phyloP scores from a whole-genome alignment of 2,329 filamentous ascomycete species.

The Didymosphaeria variabile region DNA sequence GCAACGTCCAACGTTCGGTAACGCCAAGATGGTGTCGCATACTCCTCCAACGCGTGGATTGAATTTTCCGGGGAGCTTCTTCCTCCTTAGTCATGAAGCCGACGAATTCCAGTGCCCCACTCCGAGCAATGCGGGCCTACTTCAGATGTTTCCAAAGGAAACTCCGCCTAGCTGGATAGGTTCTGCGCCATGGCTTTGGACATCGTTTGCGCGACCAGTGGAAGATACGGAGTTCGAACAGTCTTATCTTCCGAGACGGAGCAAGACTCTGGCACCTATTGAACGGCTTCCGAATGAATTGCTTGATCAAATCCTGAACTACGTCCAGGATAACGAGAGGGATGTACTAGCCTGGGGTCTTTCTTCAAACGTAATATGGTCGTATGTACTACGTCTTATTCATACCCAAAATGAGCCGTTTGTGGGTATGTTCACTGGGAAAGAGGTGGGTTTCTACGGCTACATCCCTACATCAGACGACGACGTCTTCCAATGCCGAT shows the following conservation, averaged over 20 bases:
- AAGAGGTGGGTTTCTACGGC: slow-evolving; percentile 18
- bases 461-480: slow-evolving; percentile 10
- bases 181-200: slow-evolving; percentile 16
- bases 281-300: slow-evolving; percentile 25
- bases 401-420: slow-evolving; percentile 11
- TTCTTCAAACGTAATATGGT: slow-evolving; percentile 20
- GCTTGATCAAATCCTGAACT: slow-evolving; percentile 20
- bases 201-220: slow-evolving; percentile 12
- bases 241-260: slow-evolving; percentile 7
- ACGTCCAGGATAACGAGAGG: slow-evolving; percentile 14
- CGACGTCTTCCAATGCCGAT: slow-evolving; percentile 7
- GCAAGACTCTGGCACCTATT: slow-evolving; percentile 3
- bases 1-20: background rate
- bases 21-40: background rate
- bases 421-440: slow-evolving; percentile 17
- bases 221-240: background rate
- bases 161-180: slow-evolving; percentile 9
- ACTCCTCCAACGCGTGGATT: background rate
- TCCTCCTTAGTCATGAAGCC: slow-evolving; percentile 10
- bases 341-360: slow-evolving; percentile 20
- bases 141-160: slow-evolving; percentile 11
- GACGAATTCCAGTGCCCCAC: slow-evolving; percentile 10
- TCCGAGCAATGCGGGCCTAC: slow-evolving; percentile 9
- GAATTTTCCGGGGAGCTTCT: slow-evolving; percentile 11
- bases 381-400: slow-evolving; percentile 16